Conservation (phyloP, 2,329 filamentous ascomycete genomes). For the Cytospora paraplurivora region DNA sequence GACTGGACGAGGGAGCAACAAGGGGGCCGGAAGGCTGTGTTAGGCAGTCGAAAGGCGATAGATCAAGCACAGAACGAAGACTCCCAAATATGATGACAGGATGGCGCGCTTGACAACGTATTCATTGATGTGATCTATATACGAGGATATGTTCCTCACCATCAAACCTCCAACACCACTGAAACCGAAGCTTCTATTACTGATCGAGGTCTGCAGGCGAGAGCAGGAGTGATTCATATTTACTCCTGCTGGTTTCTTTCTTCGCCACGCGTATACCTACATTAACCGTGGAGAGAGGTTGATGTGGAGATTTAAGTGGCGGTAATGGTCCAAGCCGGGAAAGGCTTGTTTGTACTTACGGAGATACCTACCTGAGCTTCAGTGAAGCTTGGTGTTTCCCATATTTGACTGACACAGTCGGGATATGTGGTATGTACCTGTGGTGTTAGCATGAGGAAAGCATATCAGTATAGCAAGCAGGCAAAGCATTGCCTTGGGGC, state of each 20-base stretch:
- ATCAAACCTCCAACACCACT: slow-evolving; percentile 80
- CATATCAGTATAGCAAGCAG: slow-evolving; percentile 19
- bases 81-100: background rate
- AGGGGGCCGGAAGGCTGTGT: background rate
- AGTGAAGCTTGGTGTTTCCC: background rate
- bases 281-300: slow-evolving; percentile 72
- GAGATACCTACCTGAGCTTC: slow-evolving; percentile 12
- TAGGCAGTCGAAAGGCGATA: background rate
- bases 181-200: slow-evolving; percentile 53
- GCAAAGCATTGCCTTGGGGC: slow-evolving; percentile 6
- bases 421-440: background rate
- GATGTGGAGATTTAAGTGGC: slow-evolving; percentile 88
- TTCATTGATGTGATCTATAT: background rate
- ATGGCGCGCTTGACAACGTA: too few species aligned
- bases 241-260: slow-evolving; percentile 58
- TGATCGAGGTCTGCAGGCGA: slow-evolving; percentile 78
- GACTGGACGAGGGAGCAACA: background rate
- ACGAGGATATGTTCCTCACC: slow-evolving; percentile 68
- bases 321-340: slow-evolving; percentile 38
- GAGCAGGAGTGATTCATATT: slow-evolving; percentile 56
- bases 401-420: background rate
- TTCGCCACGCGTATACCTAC: slow-evolving; percentile 95
- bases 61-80: background rate
- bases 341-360: background rate
- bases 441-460: slow-evolving; percentile 12